Evolutionary conservation across 148 eudicot species (phyloP).

Genomic region (Vaccinium darrowii): DNA sequence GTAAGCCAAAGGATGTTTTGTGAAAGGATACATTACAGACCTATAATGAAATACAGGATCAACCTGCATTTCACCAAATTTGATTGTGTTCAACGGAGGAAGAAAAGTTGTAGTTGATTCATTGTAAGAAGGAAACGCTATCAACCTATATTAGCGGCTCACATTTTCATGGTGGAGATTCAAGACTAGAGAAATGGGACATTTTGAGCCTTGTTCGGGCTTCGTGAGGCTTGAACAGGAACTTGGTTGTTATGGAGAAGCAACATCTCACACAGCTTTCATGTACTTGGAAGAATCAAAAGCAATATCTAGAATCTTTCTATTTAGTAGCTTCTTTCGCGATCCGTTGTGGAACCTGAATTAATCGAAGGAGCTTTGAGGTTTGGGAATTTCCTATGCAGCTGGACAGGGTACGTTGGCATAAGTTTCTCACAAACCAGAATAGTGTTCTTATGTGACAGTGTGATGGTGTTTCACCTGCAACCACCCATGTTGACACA

Average conservation of each 20-base stretch:
- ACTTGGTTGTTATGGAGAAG: neutral
- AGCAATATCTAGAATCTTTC: neutral
- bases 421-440: neutral
- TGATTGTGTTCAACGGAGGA: neutral
- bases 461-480: neutral
- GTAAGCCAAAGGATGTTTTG: neutral
- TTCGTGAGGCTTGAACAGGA: neutral
- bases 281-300: neutral
- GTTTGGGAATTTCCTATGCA: neutral
- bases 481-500: neutral
- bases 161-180: neutral
- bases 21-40: neutral
- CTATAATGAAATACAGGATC: neutral
- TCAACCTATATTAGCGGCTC: neutral
- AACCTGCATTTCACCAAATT: neutral
- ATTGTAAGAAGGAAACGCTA: neutral
- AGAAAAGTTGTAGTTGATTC: neutral
- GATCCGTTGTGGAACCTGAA: neutral
- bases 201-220: neutral
- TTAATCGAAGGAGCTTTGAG: constrained; percentile 8
- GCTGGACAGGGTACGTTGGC: neutral
- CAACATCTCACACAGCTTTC: neutral
- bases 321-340: neutral
- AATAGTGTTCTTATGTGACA: neutral
- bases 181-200: neutral